Conservation (phyloP, 208 protist species). For the Leishmania turanica region DNA sequence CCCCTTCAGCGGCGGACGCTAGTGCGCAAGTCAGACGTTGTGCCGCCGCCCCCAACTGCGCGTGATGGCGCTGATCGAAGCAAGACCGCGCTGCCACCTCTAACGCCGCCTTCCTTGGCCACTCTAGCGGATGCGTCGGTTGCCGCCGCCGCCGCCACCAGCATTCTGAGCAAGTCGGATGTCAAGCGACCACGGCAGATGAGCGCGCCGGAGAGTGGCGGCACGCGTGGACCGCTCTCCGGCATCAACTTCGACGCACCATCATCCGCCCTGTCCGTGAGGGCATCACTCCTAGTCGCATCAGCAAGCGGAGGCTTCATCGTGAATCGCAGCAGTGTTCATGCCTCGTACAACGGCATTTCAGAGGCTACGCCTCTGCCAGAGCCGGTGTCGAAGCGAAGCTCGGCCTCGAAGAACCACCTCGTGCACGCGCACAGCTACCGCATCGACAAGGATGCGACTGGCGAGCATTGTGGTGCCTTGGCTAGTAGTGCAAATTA, state of each 20-base stretch:
- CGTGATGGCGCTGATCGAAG: neutral
- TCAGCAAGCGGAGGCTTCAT: neutral
- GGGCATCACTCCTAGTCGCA: neutral
- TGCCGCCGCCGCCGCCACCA: neutral
- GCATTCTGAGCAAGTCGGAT: neutral
- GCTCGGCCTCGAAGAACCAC: neutral
- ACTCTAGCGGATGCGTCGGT: neutral
- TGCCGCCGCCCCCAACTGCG: neutral
- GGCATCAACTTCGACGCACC: neutral
- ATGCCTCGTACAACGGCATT: neutral
- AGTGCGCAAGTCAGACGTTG: conserved; percentile 17
- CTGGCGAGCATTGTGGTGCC: neutral
- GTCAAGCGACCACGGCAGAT: conserved; percentile 4
- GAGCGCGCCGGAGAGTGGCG: conserved; percentile 5
- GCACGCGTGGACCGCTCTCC: neutral
- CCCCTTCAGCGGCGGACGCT: conserved; percentile 21
- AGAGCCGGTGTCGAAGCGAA: neutral
- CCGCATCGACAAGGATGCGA: neutral
- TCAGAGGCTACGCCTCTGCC: neutral
- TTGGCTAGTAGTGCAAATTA: neutral
- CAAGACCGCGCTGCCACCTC: neutral
- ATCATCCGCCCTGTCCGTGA: neutral
- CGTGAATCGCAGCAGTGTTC: neutral
- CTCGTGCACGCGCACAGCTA: conserved; percentile 12
- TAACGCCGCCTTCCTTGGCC: neutral